phyloP scores from a whole-genome alignment of 2,329 filamentous ascomycete genomes.

The Zymoseptoria passerinii region DNA sequence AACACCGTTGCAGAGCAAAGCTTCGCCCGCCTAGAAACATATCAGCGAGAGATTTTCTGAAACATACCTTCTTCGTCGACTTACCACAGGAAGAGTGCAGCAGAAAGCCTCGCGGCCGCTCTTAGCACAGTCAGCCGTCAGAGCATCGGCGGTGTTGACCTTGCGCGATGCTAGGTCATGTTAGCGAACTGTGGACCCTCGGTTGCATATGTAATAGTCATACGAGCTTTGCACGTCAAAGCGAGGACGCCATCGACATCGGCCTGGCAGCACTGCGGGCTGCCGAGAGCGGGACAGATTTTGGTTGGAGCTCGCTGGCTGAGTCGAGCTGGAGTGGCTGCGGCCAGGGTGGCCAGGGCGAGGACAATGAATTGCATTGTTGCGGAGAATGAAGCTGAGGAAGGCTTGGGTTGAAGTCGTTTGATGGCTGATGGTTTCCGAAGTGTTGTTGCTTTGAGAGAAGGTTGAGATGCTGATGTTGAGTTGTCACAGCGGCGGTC shows the following conservation, averaged over 20 bases:
- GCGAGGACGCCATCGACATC: slow-evolving; percentile 10
- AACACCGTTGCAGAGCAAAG: slow-evolving; percentile 11
- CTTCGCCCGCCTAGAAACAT: slow-evolving; percentile 7
- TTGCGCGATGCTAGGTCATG: slow-evolving; percentile 4
- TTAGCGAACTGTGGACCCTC: background rate
- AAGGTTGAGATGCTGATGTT: background rate
- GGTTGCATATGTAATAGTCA: background rate
- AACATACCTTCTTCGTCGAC: background rate
- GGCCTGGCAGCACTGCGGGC: slow-evolving; percentile 14
- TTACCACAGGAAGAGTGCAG: slow-evolving; percentile 13
- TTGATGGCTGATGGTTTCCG: background rate
- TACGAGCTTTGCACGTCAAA: slow-evolving; percentile 11
- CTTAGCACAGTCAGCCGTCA: slow-evolving; percentile 7
- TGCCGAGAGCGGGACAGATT: slow-evolving; percentile 13
- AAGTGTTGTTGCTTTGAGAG: background rate
- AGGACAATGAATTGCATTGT: slow-evolving; percentile 16
- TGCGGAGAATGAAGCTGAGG: background rate
- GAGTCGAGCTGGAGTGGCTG: slow-evolving; percentile 8
- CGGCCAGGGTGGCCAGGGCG: slow-evolving; percentile 9
- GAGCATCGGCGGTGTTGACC: slow-evolving; percentile 1
- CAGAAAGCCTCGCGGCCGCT: slow-evolving; percentile 11
- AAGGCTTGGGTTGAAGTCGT: background rate
- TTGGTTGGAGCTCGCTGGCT: slow-evolving; percentile 1
- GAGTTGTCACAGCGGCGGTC: background rate
- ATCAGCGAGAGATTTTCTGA: background rate